phyloP scores from a whole-genome alignment of 1,284 basidiomycete genomes.

The Sphagnurus paluster region DNA sequence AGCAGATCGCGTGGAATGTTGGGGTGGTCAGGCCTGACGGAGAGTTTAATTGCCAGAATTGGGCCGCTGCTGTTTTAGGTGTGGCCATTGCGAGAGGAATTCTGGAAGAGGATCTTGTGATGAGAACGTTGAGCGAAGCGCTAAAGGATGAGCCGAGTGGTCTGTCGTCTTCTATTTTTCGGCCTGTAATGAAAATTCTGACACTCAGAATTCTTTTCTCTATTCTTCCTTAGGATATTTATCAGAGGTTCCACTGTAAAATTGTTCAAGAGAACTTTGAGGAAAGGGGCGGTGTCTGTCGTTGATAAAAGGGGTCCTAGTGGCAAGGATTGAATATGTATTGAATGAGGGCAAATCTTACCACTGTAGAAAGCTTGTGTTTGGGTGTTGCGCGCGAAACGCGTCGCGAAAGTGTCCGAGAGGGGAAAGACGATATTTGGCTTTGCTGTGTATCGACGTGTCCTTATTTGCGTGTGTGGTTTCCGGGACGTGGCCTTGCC shows the following conservation, averaged over 20 bases:
- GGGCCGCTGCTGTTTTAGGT: background rate
- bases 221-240: background rate
- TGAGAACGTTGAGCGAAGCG: background rate
- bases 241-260: background rate
- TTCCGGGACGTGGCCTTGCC: conserved; percentile 22
- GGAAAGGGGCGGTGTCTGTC: too few relatives aligned
- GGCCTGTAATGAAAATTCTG: background rate
- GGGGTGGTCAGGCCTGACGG: conserved; percentile 3
- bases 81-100: background rate
- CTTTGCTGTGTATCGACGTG: conserved; percentile 22
- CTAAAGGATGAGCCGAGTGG: background rate
- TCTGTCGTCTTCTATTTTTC: background rate
- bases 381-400: too few relatives aligned
- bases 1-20: conserved; percentile 4
- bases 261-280: too few relatives aligned
- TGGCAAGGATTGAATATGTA: too few relatives aligned
- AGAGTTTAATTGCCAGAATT: conserved; percentile 4
- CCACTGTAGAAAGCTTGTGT: too few relatives aligned
- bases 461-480: conserved; percentile 22
- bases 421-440: conserved; percentile 11
- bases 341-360: too few relatives aligned
- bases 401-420: background rate
- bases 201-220: background rate
- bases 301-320: too few relatives aligned
- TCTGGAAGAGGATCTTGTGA: background rate